Evolutionary conservation across 106 monocot genomes (phyloP), one percentile per base, ranked within the genome.

Genomic region (Posidonia australis): DNA sequence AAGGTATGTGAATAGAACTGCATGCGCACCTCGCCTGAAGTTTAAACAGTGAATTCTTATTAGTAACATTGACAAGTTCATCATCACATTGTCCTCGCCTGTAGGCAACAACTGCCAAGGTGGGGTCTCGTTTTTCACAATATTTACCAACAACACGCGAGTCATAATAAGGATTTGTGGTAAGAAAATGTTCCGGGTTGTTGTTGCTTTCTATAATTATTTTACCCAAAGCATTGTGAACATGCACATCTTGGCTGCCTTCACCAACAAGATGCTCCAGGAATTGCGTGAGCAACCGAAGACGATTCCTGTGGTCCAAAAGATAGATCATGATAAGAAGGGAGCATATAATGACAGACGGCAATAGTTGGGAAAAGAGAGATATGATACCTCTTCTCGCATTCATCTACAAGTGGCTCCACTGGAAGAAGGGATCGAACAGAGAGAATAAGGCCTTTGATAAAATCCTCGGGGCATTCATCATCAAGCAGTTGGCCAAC

Each of bases 241-340:
- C 93, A 72, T 96, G 96, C 69, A 96, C 96, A 84, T 96, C 96
- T 75, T 96, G 96, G 77, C 96, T 96, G 17, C 96, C 96, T 61
- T 96, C 96, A 44, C 96, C 90, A 66, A 96, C 96, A 55, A 96
- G 82, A 81, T 96, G 96, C 66, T 96, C 96, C 60, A 96, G 74
- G 65, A 96, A 96, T 52, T 96, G 96, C 63, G 96, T 83, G 47
- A 96, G 87, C 25, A 96, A 52, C 25, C 87, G 75, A 26, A 96
- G 84, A 24, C 90, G 87, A 56, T 96, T 96, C 75, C 96, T 92
- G 65, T 48, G 51, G 10, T 45, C 9, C 70, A 78, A 5, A 59
- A 30, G 27, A 52, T 16, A 26, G 20, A 60, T 23, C 41, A 25
- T 42, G 10, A 62, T 43, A 31, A 70, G 28, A 47, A 52, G 2